Base-by-base conservation (phyloP, 495 filamentous ascomycete genomes). In the Penicillium alfredii region DNA sequence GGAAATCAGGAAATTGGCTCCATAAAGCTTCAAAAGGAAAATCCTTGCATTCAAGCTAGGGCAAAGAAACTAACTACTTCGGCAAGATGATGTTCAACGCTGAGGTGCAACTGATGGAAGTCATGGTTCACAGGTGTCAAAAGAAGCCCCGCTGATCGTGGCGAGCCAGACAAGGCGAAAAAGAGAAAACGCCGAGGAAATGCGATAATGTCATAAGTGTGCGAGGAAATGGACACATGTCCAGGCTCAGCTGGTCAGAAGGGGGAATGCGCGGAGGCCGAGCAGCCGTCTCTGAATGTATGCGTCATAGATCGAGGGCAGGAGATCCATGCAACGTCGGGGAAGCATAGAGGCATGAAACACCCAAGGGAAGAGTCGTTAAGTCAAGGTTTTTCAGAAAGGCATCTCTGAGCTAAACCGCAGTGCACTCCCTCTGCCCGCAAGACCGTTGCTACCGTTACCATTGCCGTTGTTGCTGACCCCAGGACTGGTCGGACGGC, bases 401-500 rank as follows among this genome's bases (percentile, higher is more conserved):
- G 53, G 51, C 58, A 59, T 60, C 30, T 67, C 64, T 3, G 67
- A 64, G 26, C 64, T 71, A 30, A 60, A 68, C 13, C 67, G 48
- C 23, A 71, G 46, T 1, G 42, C 55, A 48, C 66, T 70, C 5
- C 53, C 56, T 30, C 64, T 51, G 5, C 60, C 59, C 2, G 48
- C 34, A 37, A 59, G 34, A 8, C 50, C 50, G 22, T 43, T 45
- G 7, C 51, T 61, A 6, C 53, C 48, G 36, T 59, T 51, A 12
- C 48, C 49, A 33, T 65, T 66, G 6, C 53, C 48, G 36, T 25
- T 25, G 5, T n/a, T n/a, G 35, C 55, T 60, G 29, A 65, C 36
- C 0, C 64, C 67, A 8, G 67, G 67, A 36, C 67, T 71, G 7
- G 61, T 60, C n/a, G 64, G 64, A 15, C 67, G 64, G 38, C 67